Conservation (phyloP, 768 basidiomycete species). For the Auricularia cornea region DNA sequence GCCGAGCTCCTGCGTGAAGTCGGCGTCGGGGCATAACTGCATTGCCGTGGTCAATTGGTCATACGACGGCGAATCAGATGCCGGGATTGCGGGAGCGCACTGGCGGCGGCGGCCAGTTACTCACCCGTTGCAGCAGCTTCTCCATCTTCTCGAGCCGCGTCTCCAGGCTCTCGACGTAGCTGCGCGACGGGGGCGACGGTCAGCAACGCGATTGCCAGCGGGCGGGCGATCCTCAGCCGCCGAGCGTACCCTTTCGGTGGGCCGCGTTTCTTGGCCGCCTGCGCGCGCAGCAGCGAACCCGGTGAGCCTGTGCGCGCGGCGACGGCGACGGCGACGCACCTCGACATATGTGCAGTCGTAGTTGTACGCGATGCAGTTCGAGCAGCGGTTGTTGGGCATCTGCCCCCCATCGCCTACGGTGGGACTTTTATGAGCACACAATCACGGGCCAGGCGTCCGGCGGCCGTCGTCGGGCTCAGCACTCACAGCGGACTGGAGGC, state of each 20-base stretch:
- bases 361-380: conserved; percentile 51
- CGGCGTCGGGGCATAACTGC: conserved; percentile 58
- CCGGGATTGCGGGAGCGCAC: neutral
- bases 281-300: neutral
- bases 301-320: neutral
- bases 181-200: conserved; percentile 15
- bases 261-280: conserved; percentile 37
- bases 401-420: conserved; percentile 9
- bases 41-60: conserved; percentile 12
- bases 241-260: conserved; percentile 21
- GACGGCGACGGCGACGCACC: conserved; percentile 28
- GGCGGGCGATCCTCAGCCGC: neutral
- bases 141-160: conserved; percentile 44
- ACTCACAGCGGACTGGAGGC: conserved; percentile 56
- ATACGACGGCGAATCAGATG: conserved; percentile 20
- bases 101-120: conserved; percentile 8
- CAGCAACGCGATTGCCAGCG: neutral
- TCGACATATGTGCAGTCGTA: conserved; percentile 62
- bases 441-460: conserved; percentile 10
- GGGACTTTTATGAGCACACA: conserved; percentile 25
- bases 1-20: conserved; percentile 53
- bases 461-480: conserved; percentile 21
- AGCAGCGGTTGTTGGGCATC: conserved; percentile 53
- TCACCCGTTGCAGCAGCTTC: conserved; percentile 33
- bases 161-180: conserved; percentile 46